Evolutionary conservation across 1,139 yeast species (phyloP), one percentile per base, ranked within the genome.

Genomic region (Kurtzmaniella quercitrusa): DNA sequence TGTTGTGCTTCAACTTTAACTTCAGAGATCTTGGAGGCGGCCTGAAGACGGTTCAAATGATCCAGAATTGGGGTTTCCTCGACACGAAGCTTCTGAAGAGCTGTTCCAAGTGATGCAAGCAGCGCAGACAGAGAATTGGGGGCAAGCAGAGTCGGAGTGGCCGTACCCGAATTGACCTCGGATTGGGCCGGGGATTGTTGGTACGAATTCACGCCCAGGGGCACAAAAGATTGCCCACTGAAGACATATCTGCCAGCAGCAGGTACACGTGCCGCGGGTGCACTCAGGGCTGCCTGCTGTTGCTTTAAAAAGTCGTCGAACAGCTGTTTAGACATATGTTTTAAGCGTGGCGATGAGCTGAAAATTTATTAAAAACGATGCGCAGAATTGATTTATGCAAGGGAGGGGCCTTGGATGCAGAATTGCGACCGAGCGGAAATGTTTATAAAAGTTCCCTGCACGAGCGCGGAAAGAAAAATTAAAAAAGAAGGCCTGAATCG

Each of bases 21-120:
- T 42, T 86, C 96, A 20, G 83, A 68, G 37, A 87, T 68, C 45
- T 80, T 73, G 39, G 76, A 60, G 14, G 86, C 81, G 37, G 65
- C 68, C 46, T 82, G 80, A 41, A 89, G 71, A 39, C 71, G 71
- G 23, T 66, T 63, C 53, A 91, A 68, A 47, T 74, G 63, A 30
- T 77, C 82, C 40, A 84, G 76, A 47, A 89, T 71, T 16, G 96
- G 96, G n/a, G 85, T 68, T 38, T 80, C 59, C 33, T 74, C 76
- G 30, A 71, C 56, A 40, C 68, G 66, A 49, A 89, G 66, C 53
- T 84, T 86, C 47, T 75, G 74, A 57, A 88, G 70, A 8, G 93
- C 86, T 35, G 86, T 75, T 47, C 78, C 79, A 47, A 89, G 68
- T 8, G 93, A 84, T 8, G 86, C 65, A 50, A 87, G 69, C 5